Evolutionary conservation across 139 green algal genomes (phyloP).

Genomic region (Raphidocelis subcapitata): DNA sequence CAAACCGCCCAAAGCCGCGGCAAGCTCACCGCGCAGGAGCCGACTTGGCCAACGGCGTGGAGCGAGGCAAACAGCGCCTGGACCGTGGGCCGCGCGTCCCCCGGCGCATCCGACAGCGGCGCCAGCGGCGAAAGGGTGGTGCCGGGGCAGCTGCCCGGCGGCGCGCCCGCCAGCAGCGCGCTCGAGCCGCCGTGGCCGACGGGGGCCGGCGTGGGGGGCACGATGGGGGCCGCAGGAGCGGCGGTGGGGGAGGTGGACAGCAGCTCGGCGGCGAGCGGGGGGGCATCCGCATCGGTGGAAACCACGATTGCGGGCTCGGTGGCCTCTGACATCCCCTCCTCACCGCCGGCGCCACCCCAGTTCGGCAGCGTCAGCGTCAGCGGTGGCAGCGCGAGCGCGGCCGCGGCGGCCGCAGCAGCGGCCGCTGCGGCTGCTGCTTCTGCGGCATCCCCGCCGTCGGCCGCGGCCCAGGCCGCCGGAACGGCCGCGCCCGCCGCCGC

Average conservation of each 20-base stretch:
- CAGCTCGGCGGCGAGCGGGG: too few species aligned
- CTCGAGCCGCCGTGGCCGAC: neutral
- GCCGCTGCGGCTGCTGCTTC: neutral
- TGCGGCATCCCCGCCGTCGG: too few species aligned
- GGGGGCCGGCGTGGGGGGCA: neutral
- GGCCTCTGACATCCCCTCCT: neutral
- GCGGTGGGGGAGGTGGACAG: too few species aligned
- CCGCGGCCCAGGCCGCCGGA: too few species aligned
- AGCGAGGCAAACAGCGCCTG: slow-evolving; percentile 2
- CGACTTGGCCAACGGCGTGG: slow-evolving; percentile 2
- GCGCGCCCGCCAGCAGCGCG: neutral
- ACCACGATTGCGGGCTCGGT: neutral
- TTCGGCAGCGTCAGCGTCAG: neutral
- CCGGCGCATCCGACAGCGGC: neutral
- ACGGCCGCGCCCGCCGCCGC: neutral
- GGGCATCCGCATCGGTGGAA: neutral
- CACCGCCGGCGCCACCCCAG: too few species aligned
- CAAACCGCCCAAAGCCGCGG: neutral
- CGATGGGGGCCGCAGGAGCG: too few species aligned
- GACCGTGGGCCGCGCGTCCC: neutral
- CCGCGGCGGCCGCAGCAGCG: too few species aligned
- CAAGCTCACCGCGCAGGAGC: slow-evolving; percentile 9
- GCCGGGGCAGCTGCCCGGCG: neutral
- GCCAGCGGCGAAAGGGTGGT: neutral
- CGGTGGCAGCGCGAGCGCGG: too few species aligned